phyloP scores from a whole-genome alignment of 148 eudicot genomes.

The Camellia granthamiana region DNA sequence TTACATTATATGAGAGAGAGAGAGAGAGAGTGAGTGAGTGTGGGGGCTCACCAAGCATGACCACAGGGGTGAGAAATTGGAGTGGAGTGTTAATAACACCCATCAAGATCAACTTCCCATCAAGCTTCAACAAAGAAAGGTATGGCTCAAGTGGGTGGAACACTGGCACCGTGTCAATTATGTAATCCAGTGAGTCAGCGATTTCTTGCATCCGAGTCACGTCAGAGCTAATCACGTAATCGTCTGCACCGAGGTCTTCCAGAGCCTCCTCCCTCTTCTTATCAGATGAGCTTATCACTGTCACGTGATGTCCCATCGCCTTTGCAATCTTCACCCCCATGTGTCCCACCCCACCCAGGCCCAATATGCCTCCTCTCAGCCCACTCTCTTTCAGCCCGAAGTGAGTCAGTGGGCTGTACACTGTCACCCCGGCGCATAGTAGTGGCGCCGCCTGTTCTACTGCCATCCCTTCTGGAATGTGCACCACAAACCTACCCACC shows the following conservation, averaged over 20 bases:
- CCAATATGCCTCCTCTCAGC: slow-evolving; percentile 76
- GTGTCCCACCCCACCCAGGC: slow-evolving; percentile 97
- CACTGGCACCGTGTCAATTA: slow-evolving; percentile 77
- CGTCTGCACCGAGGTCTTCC: slow-evolving; percentile 77
- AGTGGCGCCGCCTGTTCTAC: slow-evolving; percentile 94
- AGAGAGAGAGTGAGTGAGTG: slow-evolving; percentile 5
- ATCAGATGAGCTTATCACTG: slow-evolving; percentile 84
- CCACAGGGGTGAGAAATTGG: slow-evolving; percentile 59
- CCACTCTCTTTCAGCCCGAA: slow-evolving; percentile 70
- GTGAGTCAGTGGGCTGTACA: slow-evolving; percentile 87
- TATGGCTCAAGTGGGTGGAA: slow-evolving; percentile 77
- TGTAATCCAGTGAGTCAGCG: slow-evolving; percentile 55
- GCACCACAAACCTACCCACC: slow-evolving; percentile 63
- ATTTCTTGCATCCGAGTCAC: slow-evolving; percentile 38
- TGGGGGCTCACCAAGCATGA: slow-evolving; percentile 72
- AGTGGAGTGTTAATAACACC: slow-evolving; percentile 78
- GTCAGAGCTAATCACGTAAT: slow-evolving; percentile 72
- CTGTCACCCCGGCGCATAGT: slow-evolving; percentile 88
- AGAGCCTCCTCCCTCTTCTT: slow-evolving; percentile 79
- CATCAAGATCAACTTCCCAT: slow-evolving; percentile 64
- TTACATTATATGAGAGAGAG: background rate
- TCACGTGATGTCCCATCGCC: slow-evolving; percentile 93
- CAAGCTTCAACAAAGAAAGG: slow-evolving; percentile 47
- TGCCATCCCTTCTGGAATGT: slow-evolving; percentile 85
- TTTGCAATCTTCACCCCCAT: slow-evolving; percentile 96